Evolutionary conservation across 2,329 filamentous ascomycete species (phyloP), one percentile per base, ranked within the genome.

Genomic region (Aspergillus unguis): DNA sequence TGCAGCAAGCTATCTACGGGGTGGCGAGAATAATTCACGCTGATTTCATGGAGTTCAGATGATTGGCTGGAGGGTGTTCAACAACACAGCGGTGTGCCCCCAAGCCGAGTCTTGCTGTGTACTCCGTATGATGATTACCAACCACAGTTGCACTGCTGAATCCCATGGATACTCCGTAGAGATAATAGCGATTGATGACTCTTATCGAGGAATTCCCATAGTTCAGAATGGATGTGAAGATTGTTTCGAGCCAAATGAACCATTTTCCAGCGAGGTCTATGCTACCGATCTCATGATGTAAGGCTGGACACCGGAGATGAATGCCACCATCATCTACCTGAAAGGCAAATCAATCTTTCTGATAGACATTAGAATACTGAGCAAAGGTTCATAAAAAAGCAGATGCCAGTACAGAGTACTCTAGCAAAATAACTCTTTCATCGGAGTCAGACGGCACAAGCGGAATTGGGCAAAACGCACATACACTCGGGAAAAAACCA

Each of bases 401-500:
- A 17, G 17, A 17, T 17, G 17, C 17, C 17, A 17, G 17, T 17
- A 17, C 17, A 17, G 17, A 17, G 17, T 17, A 17, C 17, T 17
- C 17, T 17, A 17, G 17, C 17, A 29, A 42, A 31, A 42, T 28
- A 31, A 28, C 31, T 17, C 17, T 17, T 17, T 17, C 17, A 27
- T 40, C 51, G 51, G 46, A 50, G 42, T 49, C 40, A 56, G 38
- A 58, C 56, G 53, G 53, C 56, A 53, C 52, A 60, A 59, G 52
- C 50, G 52, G 52, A 59, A 55, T 35, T 52, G 44, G 47, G 41
- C 50, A 40, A 59, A 59, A 59, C 59, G 58, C 59, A 62, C 59
- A 62, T 59, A 56, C 57, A 66, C 63, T 64, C 62, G 60, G 63
- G 56, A 64, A 66, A 65, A 63, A 55, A 53, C 61, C 58, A 54